Conservation (phyloP, 805 yeast genomes). For the Candida ipomoeae region DNA sequence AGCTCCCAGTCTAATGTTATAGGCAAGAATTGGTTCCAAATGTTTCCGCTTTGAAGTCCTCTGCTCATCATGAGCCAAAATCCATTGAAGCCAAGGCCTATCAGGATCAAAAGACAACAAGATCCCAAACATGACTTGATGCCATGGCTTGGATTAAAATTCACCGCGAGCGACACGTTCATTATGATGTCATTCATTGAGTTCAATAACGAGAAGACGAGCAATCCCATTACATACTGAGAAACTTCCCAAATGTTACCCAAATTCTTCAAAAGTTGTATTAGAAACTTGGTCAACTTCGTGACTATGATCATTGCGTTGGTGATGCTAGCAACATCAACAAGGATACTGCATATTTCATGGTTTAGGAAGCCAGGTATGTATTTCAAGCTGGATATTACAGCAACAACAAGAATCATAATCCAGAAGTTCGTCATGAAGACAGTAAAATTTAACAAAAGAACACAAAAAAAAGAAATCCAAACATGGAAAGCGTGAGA, state of each 20-base stretch:
- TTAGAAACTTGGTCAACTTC: slow-evolving; percentile 21
- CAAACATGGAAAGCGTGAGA: slow-evolving; percentile 17
- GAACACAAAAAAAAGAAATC: background rate
- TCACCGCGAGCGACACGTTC: slow-evolving; percentile 44
- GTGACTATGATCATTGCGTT: slow-evolving; percentile 27
- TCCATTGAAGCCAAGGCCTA: slow-evolving; percentile 51
- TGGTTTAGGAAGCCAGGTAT: slow-evolving; percentile 7
- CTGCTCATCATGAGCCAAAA: slow-evolving; percentile 21
- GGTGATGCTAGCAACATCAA: slow-evolving; percentile 18
- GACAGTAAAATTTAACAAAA: slow-evolving; percentile 4
- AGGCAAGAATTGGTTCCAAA: slow-evolving; percentile 8
- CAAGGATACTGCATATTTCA: slow-evolving; percentile 1
- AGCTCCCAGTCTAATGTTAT: slow-evolving; percentile 24
- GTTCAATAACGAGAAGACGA: slow-evolving; percentile 47
- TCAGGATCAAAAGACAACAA: slow-evolving; percentile 43
- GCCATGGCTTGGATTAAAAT: slow-evolving; percentile 36
- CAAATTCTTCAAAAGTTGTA: slow-evolving; percentile 37
- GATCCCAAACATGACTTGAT: slow-evolving; percentile 54
- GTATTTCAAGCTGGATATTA: background rate
- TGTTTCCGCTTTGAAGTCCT: slow-evolving; percentile 3
- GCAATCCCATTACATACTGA: slow-evolving; percentile 47
- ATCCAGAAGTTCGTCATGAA: slow-evolving; percentile 1
- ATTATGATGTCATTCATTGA: slow-evolving; percentile 51
- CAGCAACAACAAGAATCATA: slow-evolving; percentile 1
- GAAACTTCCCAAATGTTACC: slow-evolving; percentile 42